Base-by-base conservation (phyloP, 2,329 filamentous ascomycete genomes). In the Acrocalymma vagum region DNA sequence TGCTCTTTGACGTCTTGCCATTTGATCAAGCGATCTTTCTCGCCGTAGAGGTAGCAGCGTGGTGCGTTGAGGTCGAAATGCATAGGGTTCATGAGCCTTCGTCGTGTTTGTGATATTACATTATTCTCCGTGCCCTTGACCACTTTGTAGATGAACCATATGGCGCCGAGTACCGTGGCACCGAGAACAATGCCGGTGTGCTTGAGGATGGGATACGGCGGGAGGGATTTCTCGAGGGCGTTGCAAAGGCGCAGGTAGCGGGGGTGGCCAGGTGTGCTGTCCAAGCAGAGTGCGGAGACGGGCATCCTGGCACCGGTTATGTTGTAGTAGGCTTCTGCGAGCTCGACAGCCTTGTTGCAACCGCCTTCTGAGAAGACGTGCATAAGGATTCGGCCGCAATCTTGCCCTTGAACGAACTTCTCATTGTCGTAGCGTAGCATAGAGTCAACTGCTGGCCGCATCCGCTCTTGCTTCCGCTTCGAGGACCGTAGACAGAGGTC, bases 11-110 rank as follows among this genome's bases (percentile, higher is more conserved):
- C 73, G 35, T 84, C 80, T 46, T 75, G 47, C 63, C 73, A 81
- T 3, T 63, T 53, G 15, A 85, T 82, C 16, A 85, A 67, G 13
- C 77, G 72, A 43, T 85, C 82, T 18, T 72, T 73, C 48, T 77
- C 77, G 39, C 78, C 81, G 55, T 83, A 85, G 3, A 83, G 50
- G 53, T 81, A 84, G 40, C 83, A 55, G 27, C 77, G 68, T 17
- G 72, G 71, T 0, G 75, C 69, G 0, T 32, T 29, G 2, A 32
- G 34, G 25, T 56, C 47, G 41, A 57, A 62, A 8, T 45, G 42
- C 5, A 8, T 11, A 9, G 58, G 38, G 24, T 60, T 46, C 3
- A 47, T 24, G 3, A 59, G 14, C 7, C 51, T 43, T 9, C 34
- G 26, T 15, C 56, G 31, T 6, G 56, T 55, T 11, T 26, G 38